These are phyloP conservation scores for Colletotrichum sp. DNA, from an alignment of 2,329 filamentous ascomycete species.

Conservation along the genomic window DNA sequence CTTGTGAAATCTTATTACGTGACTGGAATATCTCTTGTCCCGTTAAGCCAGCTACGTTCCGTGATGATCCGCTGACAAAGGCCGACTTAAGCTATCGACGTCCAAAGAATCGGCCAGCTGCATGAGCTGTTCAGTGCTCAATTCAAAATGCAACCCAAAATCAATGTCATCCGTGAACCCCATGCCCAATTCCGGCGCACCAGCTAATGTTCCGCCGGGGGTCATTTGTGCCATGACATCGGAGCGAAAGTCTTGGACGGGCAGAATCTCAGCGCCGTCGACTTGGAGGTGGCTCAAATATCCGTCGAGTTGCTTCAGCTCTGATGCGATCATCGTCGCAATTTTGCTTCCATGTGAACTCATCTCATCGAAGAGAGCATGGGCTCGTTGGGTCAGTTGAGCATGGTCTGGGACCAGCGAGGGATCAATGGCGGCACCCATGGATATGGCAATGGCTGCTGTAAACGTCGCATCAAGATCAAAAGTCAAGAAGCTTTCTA, in stretches of 20 bases:
- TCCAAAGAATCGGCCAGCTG: background rate
- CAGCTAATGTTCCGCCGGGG: background rate
- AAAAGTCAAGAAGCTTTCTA: background rate
- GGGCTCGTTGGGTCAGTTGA: background rate
- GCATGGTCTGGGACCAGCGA: background rate
- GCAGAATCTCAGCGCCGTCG: background rate
- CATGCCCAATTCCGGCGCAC: background rate
- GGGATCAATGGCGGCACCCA: background rate
- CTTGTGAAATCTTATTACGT: background rate
- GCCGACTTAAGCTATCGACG: background rate
- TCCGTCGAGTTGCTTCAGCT: background rate
- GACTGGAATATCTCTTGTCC: background rate
- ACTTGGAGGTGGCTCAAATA: background rate
- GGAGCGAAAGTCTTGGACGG: background rate
- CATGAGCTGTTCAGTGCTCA: background rate
- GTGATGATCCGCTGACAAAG: background rate
- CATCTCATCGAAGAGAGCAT: background rate
- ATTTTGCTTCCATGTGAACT: background rate
- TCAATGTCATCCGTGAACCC: background rate
- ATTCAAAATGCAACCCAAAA: background rate
- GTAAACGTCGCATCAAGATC: background rate
- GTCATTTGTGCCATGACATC: background rate
- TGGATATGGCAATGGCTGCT: background rate
- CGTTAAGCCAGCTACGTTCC: background rate
- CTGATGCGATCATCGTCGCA: background rate